Evolutionary conservation across 257 asterid species (phyloP), one percentile per base, ranked within the genome.

Genomic region (Dorcoceras hygrometricum): DNA sequence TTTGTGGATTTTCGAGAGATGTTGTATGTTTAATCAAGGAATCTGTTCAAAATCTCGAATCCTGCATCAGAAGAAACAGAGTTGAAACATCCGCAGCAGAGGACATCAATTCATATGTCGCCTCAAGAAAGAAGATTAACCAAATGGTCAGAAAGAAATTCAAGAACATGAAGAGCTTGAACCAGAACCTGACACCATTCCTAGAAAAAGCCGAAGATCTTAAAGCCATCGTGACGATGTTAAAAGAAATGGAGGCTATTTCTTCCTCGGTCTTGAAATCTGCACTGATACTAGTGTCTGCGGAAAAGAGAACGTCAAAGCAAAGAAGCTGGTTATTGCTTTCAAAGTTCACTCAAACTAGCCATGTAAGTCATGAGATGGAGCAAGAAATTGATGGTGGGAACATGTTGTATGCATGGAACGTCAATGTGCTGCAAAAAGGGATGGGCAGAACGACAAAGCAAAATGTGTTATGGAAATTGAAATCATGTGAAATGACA

Each of bases 11-110:
- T 26, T 20, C 59, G 0, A 72, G 36, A 58, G 85, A 82, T 11
- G 26, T 67, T 51, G 29, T 63, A 20, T 5, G 11, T 31, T 65
- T 31, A 0, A 55, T 66, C 22, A 82, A 57, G 58, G 81, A 70
- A 62, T 67, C 54, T 1, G 64, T 82, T 11, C 70, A 70, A 48
- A 62, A 70, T 5, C 68, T 75, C 12, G 63, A 80, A 55, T 82
- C 83, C 58, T 77, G 71, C 4, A 27, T 80, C 14, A 61, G 83
- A 36, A 74, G 82, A 63, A 78, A 62, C 10, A 75, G 71, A 50
- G 18, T 26, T 19, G 70, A 36, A 34, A 29, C 78, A 66, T 36
- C 73, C 62, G 16, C 24, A 57, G 24, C 66, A 68, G n/a, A 75
- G 50, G 57, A 12, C 55, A 69, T 72, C 8, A 25, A 56, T 16